Evolutionary conservation across 331 rosid genomes (phyloP), one percentile per base, ranked within the genome.

Genomic region (Rhamnella rubrinervis): DNA sequence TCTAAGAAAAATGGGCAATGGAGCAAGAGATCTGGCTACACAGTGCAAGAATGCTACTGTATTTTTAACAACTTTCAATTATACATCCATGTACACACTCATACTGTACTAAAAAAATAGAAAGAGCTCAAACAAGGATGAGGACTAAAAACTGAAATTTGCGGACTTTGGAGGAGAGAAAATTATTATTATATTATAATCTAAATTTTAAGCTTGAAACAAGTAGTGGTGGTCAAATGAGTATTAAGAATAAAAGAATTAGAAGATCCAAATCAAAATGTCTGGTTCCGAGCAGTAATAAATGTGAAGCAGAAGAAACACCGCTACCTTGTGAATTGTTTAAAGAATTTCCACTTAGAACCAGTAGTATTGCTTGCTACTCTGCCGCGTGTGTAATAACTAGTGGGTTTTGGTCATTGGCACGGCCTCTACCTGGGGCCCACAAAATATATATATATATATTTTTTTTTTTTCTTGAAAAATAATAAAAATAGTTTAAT

Each of bases 1-100:
- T 9, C 6, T 68, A 44, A 51, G 50, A 52, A 49, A 16, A 15
- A 38, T 56, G 10, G 73, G 26, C 55, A 40, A 41, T 57, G 65
- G 8, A 21, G 26, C 21, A 20, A 44, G 73, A 68, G 73, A 68
- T 68, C 73, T 68, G 73, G 57, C 25, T 41, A 39, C 64, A 23
- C 4, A 40, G 56, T 20, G 25, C 46, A 15, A 66, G 37, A 66
- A 51, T 4, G n/a, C 20, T 10, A 12, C 13, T 13, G 25, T 60
- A 19, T 46, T 17, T 67, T 31, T 12, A 1, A 67, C n/a, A 40
- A 68, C 2, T 18, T 16, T 3, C 1, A 53, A 5, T 8, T 53
- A 53, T 6, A 18, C 18, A 5, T 53, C 9, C 2, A 53, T 53
- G 23, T n/a, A 19, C n/a, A 18, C n/a, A 53, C 58, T 53, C 23